Percentiles rank a stretch among this genome's conserved stretches.
Evolutionary conservation across 169 alveolate species (phyloP).

Genomic region (Eimeria sp.): DNA sequence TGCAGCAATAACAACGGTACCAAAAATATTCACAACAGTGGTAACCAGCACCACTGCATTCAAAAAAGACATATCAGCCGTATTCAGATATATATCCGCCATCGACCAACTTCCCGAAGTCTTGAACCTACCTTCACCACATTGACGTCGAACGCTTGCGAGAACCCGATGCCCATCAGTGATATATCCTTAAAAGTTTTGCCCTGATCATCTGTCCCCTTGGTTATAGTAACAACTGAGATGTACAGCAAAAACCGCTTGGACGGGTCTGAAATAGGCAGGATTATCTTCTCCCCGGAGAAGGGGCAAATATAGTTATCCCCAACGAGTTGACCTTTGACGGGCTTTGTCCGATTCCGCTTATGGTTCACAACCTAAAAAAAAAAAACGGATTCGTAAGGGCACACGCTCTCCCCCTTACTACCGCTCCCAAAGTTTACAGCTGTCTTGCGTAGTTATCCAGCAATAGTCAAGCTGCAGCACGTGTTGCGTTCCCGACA

Average conservation of each 20-base stretch:
- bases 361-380: conserved; percentile 60
- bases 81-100: neutral
- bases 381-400: neutral
- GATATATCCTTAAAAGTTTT: conserved; percentile 55
- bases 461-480: neutral
- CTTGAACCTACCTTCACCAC: conserved; percentile 41
- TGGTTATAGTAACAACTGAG: conserved; percentile 30
- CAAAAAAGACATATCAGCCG: neutral
- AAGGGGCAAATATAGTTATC: conserved; percentile 12
- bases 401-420: neutral
- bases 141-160: conserved; percentile 45
- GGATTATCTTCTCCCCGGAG: conserved; percentile 31
- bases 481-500: neutral
- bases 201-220: conserved; percentile 57
- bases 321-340: conserved; percentile 41
- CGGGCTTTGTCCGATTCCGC: conserved; percentile 53
- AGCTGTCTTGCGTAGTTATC: neutral
- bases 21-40: neutral
- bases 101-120: neutral
- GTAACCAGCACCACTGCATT: neutral
- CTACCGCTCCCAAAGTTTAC: neutral
- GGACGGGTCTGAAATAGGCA: conserved; percentile 65
- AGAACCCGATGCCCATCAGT: conserved; percentile 67
- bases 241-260: conserved; percentile 57
- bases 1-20: neutral